Base-by-base conservation (phyloP, 2,329 filamentous ascomycete genomes). In the Penicillium sp. region DNA sequence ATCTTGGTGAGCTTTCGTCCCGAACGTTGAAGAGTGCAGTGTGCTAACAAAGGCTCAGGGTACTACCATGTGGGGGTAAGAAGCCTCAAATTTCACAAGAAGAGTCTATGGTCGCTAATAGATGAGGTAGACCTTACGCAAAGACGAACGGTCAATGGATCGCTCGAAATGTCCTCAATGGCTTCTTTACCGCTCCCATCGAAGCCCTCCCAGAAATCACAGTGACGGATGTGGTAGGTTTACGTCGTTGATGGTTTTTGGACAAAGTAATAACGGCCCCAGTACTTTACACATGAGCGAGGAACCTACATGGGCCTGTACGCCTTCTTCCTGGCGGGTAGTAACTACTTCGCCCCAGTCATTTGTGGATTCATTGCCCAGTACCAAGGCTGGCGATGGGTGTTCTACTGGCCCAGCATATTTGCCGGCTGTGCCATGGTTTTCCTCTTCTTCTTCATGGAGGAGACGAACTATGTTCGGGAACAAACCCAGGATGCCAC, bases 381-480 rank as follows among this genome's bases (percentile, higher is more conserved):
- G 34, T 67, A 67, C 17, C 66, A 71, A 33, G 68, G 70, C 2
- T 74, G 71, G 71, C 38, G 60, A 48, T 74, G 70, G 70, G 69
- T 71, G 0, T 64, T 73, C 47, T 73, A 74, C 57, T 77, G 71
- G 69, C 71, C 71, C 8, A 71, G 73, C 4, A 75, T 78, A 16
- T 76, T 78, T 50, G 59, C 60, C 20, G 74, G 56, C 1, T 57
- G 62, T 1, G 67, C 65, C 1, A 69, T 74, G 21, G 50, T 75
- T 1, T 71, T 77, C 40, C 58, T 76, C 1, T 75, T 76, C 58
- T 73, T 78, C 48, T 72, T 73, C 56, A 73, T 77, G 68, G 75
- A 79, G 51, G 75, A 79, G 53, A 77, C 75, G 3, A 78, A 76
- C 57, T 77, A 73, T 45, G 50, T 54, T 4, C 65, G 68, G 4